Conservation (phyloP, 805 yeast species). For the Brettanomyces bruxellensis region DNA sequence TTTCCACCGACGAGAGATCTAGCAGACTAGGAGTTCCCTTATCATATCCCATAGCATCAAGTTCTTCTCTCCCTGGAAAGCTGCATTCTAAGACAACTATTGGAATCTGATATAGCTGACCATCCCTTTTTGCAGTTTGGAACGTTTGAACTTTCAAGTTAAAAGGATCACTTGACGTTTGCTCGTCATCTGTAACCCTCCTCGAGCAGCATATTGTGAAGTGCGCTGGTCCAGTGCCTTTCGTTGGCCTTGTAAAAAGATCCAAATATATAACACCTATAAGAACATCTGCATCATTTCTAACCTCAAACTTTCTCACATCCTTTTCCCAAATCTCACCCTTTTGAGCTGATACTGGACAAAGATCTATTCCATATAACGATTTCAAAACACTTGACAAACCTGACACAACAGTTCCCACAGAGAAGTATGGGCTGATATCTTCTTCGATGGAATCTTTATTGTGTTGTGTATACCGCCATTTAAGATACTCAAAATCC, state of each 20-base stretch:
- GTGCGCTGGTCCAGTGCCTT: conserved; percentile 85
- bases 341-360: conserved; percentile 48
- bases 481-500: conserved; percentile 70
- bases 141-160: conserved; percentile 23
- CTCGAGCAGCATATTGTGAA: conserved; percentile 95
- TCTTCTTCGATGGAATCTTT: conserved; percentile 32
- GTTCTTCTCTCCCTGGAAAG: conserved; percentile 36
- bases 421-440: conserved; percentile 65
- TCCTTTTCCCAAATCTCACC: conserved; percentile 90
- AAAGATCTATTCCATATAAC: conserved; percentile 70
- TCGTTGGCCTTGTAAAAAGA: conserved; percentile 67
- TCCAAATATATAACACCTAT: conserved; percentile 86
- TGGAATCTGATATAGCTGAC: conserved; percentile 66
- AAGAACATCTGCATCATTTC: conserved; percentile 50
- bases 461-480: conserved; percentile 22
- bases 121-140: conserved; percentile 30
- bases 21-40: conserved; percentile 38
- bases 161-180: conserved; percentile 29
- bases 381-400: conserved; percentile 58
- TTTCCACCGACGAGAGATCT: conserved; percentile 74
- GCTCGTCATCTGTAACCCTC: conserved; percentile 51
- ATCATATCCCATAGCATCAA: conserved; percentile 1
- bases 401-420: conserved; percentile 83
- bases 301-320: conserved; percentile 74
- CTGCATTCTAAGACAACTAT: conserved; percentile 86